phyloP scores from a whole-genome alignment of 768 basidiomycete genomes.

The Rhodosporidiobolus odoratus region DNA sequence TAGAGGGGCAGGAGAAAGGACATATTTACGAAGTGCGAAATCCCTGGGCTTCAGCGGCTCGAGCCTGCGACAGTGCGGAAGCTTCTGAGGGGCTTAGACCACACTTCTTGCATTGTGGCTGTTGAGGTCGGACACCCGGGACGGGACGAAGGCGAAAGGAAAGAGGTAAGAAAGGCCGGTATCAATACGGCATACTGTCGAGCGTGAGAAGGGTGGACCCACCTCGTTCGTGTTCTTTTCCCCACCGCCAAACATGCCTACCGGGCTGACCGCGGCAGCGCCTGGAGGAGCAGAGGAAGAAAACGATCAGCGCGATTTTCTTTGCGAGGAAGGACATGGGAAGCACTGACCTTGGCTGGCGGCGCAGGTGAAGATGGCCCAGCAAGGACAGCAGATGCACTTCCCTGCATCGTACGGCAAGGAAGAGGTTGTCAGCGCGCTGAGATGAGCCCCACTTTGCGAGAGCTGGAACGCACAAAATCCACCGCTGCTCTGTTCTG shows the following conservation, averaged over 20 bases:
- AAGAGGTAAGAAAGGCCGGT: background rate
- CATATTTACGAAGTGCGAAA: background rate
- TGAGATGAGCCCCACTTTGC: no score
- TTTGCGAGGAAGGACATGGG: no score
- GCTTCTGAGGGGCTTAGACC: background rate
- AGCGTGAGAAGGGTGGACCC: background rate
- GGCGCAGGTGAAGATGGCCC: background rate
- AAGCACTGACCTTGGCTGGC: background rate
- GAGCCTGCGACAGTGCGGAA: background rate
- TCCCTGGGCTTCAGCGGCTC: background rate
- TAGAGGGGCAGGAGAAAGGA: background rate
- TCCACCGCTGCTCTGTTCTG: background rate
- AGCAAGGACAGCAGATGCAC: conserved; percentile 11
- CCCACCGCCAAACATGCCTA: background rate
- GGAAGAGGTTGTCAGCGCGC: background rate
- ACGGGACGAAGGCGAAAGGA: background rate
- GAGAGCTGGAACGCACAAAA: background rate
- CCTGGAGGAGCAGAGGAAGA: background rate
- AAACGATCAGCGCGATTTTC: background rate
- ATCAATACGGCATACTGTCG: background rate
- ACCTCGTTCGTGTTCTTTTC: background rate
- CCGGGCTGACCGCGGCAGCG: background rate
- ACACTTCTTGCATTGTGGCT: conserved; percentile 3
- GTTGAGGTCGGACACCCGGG: background rate
- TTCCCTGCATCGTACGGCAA: background rate